Percentiles rank a stretch among this genome's conserved stretches.
These are phyloP conservation scores for Wickerhamiella dianesei DNA, from an alignment of 805 yeast genomes.

Conservation along the genomic window DNA sequence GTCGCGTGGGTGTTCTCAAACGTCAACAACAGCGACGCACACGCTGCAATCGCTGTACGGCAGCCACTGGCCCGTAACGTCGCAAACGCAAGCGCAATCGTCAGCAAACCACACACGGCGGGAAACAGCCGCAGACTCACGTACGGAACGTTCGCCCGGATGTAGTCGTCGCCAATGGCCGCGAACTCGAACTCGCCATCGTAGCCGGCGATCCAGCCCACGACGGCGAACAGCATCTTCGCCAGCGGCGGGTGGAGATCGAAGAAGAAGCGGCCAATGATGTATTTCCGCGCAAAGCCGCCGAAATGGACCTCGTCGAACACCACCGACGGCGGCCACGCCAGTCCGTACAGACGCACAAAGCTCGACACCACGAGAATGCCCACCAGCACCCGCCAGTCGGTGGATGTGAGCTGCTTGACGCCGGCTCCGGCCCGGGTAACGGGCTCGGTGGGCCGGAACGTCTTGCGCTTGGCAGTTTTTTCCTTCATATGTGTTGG, in stretches of 20 bases:
- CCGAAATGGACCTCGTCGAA: slow-evolving; percentile 94
- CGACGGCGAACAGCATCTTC: slow-evolving; percentile 42
- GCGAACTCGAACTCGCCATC: slow-evolving; percentile 34
- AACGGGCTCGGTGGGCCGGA: background rate
- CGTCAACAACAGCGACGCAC: slow-evolving; percentile 38
- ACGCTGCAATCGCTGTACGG: slow-evolving; percentile 35
- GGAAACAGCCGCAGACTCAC: slow-evolving; percentile 45
- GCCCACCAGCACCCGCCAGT: slow-evolving; percentile 20
- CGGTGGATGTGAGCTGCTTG: slow-evolving; percentile 10
- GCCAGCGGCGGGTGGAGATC: slow-evolving; percentile 66
- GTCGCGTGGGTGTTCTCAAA: slow-evolving; percentile 56
- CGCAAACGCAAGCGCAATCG: slow-evolving; percentile 39
- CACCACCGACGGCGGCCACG: slow-evolving; percentile 67
- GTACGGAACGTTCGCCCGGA: slow-evolving; percentile 33
- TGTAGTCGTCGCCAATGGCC: slow-evolving; percentile 34
- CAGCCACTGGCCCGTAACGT: slow-evolving; percentile 45
- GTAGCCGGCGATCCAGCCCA: slow-evolving; percentile 41
- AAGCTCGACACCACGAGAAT: slow-evolving; percentile 39
- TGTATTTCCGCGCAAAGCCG: slow-evolving; percentile 81
- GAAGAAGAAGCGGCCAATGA: slow-evolving; percentile 46
- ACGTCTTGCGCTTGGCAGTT: background rate
- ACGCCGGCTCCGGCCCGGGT: background rate
- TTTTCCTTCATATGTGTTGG: background rate
- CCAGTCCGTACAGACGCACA: slow-evolving; percentile 49
- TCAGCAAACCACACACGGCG: slow-evolving; percentile 39